These are phyloP conservation scores for Vaccinium macrocarpon DNA, from an alignment of 148 eudicot species.

Conservation along the genomic window DNA sequence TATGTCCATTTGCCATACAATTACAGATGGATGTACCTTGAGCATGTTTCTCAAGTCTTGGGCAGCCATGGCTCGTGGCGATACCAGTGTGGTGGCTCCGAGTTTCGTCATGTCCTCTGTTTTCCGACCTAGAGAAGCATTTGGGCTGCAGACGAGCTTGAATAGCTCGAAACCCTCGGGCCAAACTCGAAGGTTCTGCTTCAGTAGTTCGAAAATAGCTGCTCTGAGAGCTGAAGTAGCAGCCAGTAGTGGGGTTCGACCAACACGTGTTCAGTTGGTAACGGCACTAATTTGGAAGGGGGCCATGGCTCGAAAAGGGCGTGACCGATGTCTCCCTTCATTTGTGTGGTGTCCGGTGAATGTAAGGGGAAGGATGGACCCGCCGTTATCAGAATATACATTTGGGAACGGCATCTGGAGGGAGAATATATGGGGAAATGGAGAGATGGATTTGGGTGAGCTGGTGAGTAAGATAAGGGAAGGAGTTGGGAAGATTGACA, in stretches of 20 bases:
- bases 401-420: slow-evolving; percentile 26
- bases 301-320: slow-evolving; percentile 9
- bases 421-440: not conserved
- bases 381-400: slow-evolving; percentile 14
- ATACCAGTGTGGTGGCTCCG: too few species aligned
- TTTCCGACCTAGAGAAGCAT: too few species aligned
- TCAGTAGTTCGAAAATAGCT: slow-evolving; percentile 30
- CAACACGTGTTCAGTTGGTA: slow-evolving; percentile 33
- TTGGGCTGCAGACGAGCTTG: too few species aligned
- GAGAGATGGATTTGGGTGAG: slow-evolving; percentile 7
- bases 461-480: slow-evolving; percentile 21
- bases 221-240: slow-evolving; percentile 17
- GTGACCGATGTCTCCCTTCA: not conserved
- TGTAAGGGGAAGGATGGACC: slow-evolving; percentile 28
- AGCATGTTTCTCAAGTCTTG: too few species aligned
- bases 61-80: too few species aligned
- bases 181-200: slow-evolving; percentile 30
- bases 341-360: slow-evolving; percentile 28
- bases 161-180: too few species aligned
- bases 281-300: slow-evolving; percentile 38
- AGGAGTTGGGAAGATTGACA: slow-evolving; percentile 16
- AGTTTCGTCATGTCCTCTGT: too few species aligned
- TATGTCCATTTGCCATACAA: too few species aligned
- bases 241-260: not conserved
- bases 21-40: too few species aligned